Evolutionary conservation across 2,329 filamentous ascomycete species (phyloP).

Genomic region (Aspergillus brunneoviolaceus): DNA sequence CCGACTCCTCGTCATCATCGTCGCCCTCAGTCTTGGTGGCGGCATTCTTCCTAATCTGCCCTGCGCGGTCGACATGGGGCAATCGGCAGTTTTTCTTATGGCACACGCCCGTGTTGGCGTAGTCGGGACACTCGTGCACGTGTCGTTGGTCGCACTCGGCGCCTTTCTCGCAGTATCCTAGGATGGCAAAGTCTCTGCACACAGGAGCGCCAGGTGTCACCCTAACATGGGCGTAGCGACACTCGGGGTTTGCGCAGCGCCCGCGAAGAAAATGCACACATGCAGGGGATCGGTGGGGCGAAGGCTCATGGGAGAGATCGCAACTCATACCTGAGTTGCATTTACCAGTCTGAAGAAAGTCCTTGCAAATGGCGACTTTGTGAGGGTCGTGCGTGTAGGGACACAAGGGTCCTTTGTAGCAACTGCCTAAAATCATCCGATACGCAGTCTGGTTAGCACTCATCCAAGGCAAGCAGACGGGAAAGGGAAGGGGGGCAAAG

Average conservation of each 20-base stretch:
- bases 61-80: conserved; percentile 83
- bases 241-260: conserved; percentile 82
- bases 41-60: conserved; percentile 64
- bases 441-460: conserved; percentile 29
- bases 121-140: conserved; percentile 90
- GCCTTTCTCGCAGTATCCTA: conserved; percentile 88
- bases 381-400: conserved; percentile 78
- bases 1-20: conserved; percentile 59
- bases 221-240: conserved; percentile 81
- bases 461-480: conserved; percentile 17
- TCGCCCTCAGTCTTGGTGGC: conserved; percentile 43
- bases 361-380: conserved; percentile 88
- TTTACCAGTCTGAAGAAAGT: conserved; percentile 74
- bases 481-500: conserved; percentile 10
- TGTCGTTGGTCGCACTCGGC: conserved; percentile 76
- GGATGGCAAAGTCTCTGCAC: conserved; percentile 78
- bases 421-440: conserved; percentile 68
- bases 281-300: conserved; percentile 77
- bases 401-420: conserved; percentile 76
- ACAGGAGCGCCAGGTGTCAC: conserved; percentile 75
- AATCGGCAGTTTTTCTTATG: conserved; percentile 78
- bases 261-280: conserved; percentile 90
- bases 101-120: conserved; percentile 86
- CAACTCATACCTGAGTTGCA: conserved; percentile 78
- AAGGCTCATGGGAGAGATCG: conserved; percentile 86